A percentile compares a stretch with the other conserved stretches of the same genome.
Conservation (phyloP, 148 eudicot species). For the Cornus controversa region DNA sequence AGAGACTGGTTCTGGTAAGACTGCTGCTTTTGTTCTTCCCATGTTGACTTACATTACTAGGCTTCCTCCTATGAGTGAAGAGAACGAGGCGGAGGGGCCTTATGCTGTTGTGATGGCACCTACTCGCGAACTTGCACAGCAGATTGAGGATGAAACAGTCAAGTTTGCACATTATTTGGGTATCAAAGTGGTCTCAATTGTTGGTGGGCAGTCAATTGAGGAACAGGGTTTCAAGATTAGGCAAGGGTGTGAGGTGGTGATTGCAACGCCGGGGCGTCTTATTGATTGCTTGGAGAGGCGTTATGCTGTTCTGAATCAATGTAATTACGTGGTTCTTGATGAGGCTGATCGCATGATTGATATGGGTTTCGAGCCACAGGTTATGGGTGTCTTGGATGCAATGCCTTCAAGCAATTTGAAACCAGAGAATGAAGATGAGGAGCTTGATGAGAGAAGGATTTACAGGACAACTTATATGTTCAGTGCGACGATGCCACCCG, state of each 20-base stretch:
- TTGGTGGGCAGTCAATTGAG: conserved; percentile 69
- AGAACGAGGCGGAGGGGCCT: conserved; percentile 66
- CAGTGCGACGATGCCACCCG: conserved; percentile 66
- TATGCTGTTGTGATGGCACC: conserved; percentile 82
- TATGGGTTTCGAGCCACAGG: conserved; percentile 66
- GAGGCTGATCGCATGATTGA: conserved; percentile 72
- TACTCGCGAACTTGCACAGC: conserved; percentile 64
- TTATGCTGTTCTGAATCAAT: conserved; percentile 51
- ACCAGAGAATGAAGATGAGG: conserved; percentile 65
- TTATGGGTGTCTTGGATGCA: conserved; percentile 53
- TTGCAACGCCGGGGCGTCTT: conserved; percentile 72
- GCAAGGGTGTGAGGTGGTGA: conserved; percentile 64
- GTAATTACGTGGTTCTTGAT: conserved; percentile 64
- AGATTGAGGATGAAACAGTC: conserved; percentile 60
- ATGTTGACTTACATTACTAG: conserved; percentile 62
- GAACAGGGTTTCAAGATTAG: conserved; percentile 64
- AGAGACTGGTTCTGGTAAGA: conserved; percentile 63
- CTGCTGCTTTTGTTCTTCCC: conserved; percentile 69
- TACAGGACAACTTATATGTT: conserved; percentile 65
- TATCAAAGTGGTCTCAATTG: conserved; percentile 62
- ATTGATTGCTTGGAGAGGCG: conserved; percentile 55
- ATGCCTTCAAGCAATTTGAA: conserved; percentile 65
- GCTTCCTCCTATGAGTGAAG: conserved; percentile 55
- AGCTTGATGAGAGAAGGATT: conserved; percentile 53
- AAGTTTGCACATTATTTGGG: conserved; percentile 62